Evolutionary conservation across 2,329 filamentous ascomycete species (phyloP).

Genomic region (Colletotrichum gloeosporioides): DNA sequence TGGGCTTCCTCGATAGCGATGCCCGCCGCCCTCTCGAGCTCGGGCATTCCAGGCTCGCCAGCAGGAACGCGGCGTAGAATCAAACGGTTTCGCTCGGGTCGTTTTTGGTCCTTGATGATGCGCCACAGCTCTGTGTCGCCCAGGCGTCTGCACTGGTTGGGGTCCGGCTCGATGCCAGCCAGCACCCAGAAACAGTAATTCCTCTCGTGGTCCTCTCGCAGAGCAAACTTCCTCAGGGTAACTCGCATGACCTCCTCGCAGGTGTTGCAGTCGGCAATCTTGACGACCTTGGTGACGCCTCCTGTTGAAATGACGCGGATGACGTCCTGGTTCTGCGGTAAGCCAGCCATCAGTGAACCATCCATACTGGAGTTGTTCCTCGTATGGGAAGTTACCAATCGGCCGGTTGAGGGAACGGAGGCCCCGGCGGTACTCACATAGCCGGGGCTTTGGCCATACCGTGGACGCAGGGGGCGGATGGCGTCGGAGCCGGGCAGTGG

Average conservation of each 20-base stretch:
- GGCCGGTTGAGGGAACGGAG: slow-evolving; percentile 67
- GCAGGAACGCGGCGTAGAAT: slow-evolving; percentile 93
- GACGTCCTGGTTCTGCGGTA: slow-evolving; percentile 85
- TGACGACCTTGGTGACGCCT: slow-evolving; percentile 91
- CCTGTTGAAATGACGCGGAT: slow-evolving; percentile 93
- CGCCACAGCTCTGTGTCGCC: slow-evolving; percentile 88
- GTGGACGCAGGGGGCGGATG: slow-evolving; percentile 56
- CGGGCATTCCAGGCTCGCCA: slow-evolving; percentile 85
- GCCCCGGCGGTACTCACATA: slow-evolving; percentile 57
- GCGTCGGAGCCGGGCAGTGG: slow-evolving; percentile 64
- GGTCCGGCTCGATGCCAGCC: slow-evolving; percentile 82
- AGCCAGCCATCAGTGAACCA: slow-evolving; percentile 81
- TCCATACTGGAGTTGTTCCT: slow-evolving; percentile 86
- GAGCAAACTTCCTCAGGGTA: slow-evolving; percentile 84
- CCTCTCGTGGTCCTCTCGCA: slow-evolving; percentile 88
- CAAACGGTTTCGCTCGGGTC: slow-evolving; percentile 86
- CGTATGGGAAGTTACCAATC: slow-evolving; percentile 71
- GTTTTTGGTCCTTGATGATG: slow-evolving; percentile 84
- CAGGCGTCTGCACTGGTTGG: slow-evolving; percentile 79
- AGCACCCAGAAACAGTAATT: slow-evolving; percentile 98
- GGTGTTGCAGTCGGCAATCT: slow-evolving; percentile 88
- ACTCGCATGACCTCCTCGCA: slow-evolving; percentile 92
- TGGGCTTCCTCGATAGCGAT: slow-evolving; percentile 89
- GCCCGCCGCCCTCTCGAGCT: slow-evolving; percentile 84
- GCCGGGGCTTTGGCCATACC: slow-evolving; percentile 61